Percentiles rank a stretch among this genome's conserved stretches.
These are phyloP conservation scores for Fusarium tanahbumbuense DNA, from an alignment of 2,329 filamentous ascomycete species.

Conservation along the genomic window DNA sequence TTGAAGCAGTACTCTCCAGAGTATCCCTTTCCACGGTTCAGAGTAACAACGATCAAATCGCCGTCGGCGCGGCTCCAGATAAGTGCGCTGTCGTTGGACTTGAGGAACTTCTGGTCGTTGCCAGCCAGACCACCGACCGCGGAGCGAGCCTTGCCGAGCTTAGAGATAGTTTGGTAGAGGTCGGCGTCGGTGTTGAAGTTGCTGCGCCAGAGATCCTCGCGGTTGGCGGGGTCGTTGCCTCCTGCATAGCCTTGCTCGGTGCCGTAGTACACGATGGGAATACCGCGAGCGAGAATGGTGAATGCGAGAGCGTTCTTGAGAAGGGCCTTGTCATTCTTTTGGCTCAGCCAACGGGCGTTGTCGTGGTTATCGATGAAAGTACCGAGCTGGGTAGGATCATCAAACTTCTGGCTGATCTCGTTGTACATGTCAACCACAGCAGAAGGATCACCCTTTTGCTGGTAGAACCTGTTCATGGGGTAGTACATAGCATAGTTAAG, in stretches of 20 bases:
- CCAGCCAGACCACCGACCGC: slow-evolving; percentile 10
- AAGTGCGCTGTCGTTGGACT: slow-evolving; percentile 8
- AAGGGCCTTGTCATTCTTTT: slow-evolving; percentile 64
- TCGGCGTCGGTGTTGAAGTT: slow-evolving; percentile 52
- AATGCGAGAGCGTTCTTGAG: slow-evolving; percentile 72
- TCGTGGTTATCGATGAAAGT: slow-evolving; percentile 72
- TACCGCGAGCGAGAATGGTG: slow-evolving; percentile 69
- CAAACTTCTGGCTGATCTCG: slow-evolving; percentile 51
- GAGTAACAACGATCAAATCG: slow-evolving; percentile 25
- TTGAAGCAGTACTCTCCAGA: slow-evolving; percentile 27
- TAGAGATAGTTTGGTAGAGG: slow-evolving; percentile 32
- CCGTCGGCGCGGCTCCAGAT: slow-evolving; percentile 33
- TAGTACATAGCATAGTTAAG: slow-evolving; percentile 69
- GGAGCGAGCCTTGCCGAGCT: slow-evolving; percentile 25
- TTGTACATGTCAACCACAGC: slow-evolving; percentile 55
- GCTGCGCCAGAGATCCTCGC: slow-evolving; percentile 70
- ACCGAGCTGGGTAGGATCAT: slow-evolving; percentile 44
- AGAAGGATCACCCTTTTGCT: slow-evolving; percentile 53
- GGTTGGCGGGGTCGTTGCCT: slow-evolving; percentile 61
- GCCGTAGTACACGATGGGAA: slow-evolving; percentile 74
- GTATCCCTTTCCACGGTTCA: slow-evolving; percentile 18
- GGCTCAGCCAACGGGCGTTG: slow-evolving; percentile 63
- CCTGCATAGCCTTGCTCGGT: slow-evolving; percentile 70
- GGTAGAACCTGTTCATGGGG: slow-evolving; percentile 54
- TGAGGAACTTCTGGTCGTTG: slow-evolving; percentile 31